Conservation (phyloP, 2,329 filamentous ascomycete species). For the Clonostachys rosea region DNA sequence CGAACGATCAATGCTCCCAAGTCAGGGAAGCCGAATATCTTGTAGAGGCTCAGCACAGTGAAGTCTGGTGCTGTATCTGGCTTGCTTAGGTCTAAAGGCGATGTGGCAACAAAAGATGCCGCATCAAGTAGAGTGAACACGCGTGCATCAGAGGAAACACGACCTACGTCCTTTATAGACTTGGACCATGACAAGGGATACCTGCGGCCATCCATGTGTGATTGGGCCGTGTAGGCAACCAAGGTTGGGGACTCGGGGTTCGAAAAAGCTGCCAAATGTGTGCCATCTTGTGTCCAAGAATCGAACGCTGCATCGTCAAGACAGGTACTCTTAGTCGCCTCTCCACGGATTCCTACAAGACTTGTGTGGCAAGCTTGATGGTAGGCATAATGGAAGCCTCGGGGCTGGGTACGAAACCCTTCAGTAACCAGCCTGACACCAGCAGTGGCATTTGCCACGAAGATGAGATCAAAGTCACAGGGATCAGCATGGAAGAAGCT, state of each 20-base stretch:
- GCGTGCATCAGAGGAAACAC: constrained; percentile 9
- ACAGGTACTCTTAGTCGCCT: constrained; percentile 61
- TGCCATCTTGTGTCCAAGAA: constrained; percentile 51
- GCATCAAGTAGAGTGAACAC: constrained; percentile 77
- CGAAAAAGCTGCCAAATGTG: constrained; percentile 1
- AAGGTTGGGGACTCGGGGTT: constrained; percentile 22
- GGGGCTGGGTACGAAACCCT: constrained; percentile 60
- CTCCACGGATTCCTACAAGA: constrained; percentile 73
- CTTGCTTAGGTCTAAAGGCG: constrained; percentile 66
- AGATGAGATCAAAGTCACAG: constrained; percentile 79
- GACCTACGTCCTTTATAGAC: constrained; percentile 27
- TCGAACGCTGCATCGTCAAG: constrained; percentile 62
- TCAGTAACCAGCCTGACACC: constrained; percentile 85
- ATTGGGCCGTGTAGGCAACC: constrained; percentile 87
- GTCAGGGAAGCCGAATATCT: constrained; percentile 97
- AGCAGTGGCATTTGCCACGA: constrained; percentile 88
- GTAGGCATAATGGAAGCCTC: constrained; percentile 80
- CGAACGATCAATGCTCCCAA: constrained; percentile 80
- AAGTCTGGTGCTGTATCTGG: constrained; percentile 70
- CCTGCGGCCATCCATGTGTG: constrained; percentile 82
- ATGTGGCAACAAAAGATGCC: constrained; percentile 74
- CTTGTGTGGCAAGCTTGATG: constrained; percentile 85
- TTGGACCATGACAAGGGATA: constrained; percentile 67
- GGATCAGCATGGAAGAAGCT: constrained; percentile 79
- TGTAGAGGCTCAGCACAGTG: constrained; percentile 83